Evolutionary conservation across 2,329 filamentous ascomycete species (phyloP).

Genomic region (Fusarium penzigii): DNA sequence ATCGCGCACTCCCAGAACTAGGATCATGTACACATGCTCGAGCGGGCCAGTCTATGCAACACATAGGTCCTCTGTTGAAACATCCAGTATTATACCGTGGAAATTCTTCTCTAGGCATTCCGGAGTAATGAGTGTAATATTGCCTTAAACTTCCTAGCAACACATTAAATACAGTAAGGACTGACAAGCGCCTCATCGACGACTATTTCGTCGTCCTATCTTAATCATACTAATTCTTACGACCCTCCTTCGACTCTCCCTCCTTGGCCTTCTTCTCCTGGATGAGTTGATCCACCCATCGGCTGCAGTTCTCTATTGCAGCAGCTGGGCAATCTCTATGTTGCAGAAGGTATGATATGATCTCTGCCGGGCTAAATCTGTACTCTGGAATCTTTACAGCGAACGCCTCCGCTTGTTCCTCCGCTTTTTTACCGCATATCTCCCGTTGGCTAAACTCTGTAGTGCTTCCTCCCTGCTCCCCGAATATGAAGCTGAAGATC

Average conservation of each 20-base stretch:
- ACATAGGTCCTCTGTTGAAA: not conserved
- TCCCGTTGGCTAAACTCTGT: conserved; percentile 2
- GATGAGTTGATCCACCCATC: conserved; percentile 7
- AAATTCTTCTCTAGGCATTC: no score
- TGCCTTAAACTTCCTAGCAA: conserved; percentile 8
- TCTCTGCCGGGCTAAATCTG: conserved; percentile 53
- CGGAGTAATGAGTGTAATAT: conserved; percentile 5
- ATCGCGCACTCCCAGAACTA: not conserved
- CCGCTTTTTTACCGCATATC: not conserved
- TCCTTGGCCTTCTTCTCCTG: conserved; percentile 10
- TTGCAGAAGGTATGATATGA: conserved; percentile 27
- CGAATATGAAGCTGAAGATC: conserved; percentile 12
- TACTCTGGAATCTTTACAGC: conserved; percentile 44
- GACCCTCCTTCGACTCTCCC: not conserved
- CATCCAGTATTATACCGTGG: not conserved
- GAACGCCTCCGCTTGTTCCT: conserved; percentile 34
- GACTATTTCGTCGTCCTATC: not conserved
- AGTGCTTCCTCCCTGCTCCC: not conserved
- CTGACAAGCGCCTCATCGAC: not conserved
- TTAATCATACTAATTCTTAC: not conserved
- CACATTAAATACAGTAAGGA: conserved; percentile 6
- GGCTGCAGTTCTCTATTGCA: conserved; percentile 6
- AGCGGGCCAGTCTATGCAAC: conserved; percentile 2
- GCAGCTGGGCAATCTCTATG: conserved; percentile 3
- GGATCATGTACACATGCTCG: conserved; percentile 7